Conservation (phyloP, 192 early-diverging fungal species). For the Coemansia pectinata region DNA sequence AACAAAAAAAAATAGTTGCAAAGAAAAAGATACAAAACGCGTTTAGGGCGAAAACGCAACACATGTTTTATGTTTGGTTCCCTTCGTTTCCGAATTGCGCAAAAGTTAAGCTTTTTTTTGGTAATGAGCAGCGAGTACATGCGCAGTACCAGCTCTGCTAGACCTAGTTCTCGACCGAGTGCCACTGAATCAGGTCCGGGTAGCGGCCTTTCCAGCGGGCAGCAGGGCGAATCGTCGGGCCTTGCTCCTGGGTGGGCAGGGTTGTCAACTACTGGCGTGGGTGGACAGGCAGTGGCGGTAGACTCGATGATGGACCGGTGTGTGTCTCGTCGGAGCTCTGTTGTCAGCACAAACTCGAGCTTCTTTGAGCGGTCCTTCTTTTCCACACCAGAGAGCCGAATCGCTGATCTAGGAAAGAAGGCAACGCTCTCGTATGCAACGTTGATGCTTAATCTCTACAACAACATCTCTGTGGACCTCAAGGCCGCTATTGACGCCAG, state of each 20-base stretch:
- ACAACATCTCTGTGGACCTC: slow-evolving; percentile 51
- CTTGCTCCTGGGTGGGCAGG: slow-evolving; percentile 4
- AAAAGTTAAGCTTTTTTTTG: not conserved
- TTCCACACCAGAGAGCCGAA: slow-evolving; percentile 49
- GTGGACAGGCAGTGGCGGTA: not conserved
- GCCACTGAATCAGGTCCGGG: not conserved
- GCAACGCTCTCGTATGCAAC: slow-evolving; percentile 49
- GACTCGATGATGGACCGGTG: slow-evolving; percentile 20
- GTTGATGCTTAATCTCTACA: slow-evolving; percentile 53
- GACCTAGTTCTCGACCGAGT: not conserved
- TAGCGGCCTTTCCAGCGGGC: not conserved
- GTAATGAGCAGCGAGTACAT: not conserved
- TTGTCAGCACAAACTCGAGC: slow-evolving; percentile 53
- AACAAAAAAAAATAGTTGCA: too few relatives aligned
- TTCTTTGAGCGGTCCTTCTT: slow-evolving; percentile 56
- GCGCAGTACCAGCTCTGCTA: not conserved
- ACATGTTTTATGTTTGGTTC: not conserved
- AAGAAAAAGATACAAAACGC: too few relatives aligned
- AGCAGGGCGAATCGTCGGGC: not conserved
- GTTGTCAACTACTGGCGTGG: not conserved
- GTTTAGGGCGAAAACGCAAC: too few relatives aligned
- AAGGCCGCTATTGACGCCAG: slow-evolving; percentile 32
- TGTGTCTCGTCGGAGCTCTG: slow-evolving; percentile 50
- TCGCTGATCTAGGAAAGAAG: slow-evolving; percentile 38
- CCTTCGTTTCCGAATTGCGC: not conserved